A percentile compares a stretch with the other conserved stretches of the same genome.
Evolutionary conservation across 129 eudicot genomes (phyloP).

Genomic region (Ambrosia trifida): DNA sequence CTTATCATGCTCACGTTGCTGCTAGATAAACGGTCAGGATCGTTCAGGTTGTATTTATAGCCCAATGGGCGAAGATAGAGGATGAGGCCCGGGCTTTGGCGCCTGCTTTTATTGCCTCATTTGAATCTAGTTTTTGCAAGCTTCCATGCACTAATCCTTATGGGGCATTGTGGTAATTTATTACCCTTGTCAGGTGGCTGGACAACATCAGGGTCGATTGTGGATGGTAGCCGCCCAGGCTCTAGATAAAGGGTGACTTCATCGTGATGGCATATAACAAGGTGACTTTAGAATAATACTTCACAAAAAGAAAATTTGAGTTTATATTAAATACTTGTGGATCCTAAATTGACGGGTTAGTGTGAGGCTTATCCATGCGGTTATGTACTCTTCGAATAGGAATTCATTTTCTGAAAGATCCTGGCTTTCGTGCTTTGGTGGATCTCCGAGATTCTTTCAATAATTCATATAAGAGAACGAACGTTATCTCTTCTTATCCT

Average conservation of each 20-base stretch:
- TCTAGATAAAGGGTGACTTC: slow-evolving; percentile 90
- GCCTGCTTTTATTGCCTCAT: slow-evolving; percentile 73
- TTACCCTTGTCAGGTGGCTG: slow-evolving; percentile 40
- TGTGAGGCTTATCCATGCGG: too few species aligned
- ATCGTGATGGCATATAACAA: slow-evolving; percentile 50
- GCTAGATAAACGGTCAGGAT: slow-evolving; percentile 60
- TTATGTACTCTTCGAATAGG: too few species aligned
- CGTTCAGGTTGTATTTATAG: slow-evolving; percentile 37
- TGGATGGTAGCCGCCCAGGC: slow-evolving; percentile 83
- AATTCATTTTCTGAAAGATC: slow-evolving; percentile 21
- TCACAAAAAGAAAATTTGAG: not conserved
- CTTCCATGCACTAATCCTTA: slow-evolving; percentile 83
- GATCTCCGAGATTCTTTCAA: too few species aligned
- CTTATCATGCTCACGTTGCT: slow-evolving; percentile 66
- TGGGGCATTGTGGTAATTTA: slow-evolving; percentile 52
- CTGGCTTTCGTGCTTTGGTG: too few species aligned
- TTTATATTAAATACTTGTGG: slow-evolving; percentile 55
- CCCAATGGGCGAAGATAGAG: slow-evolving; percentile 74
- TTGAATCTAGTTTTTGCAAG: slow-evolving; percentile 86
- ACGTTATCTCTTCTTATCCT: too few species aligned
- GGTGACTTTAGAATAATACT: not conserved
- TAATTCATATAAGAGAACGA: too few species aligned
- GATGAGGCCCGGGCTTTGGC: slow-evolving; percentile 93
- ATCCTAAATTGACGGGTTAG: too few species aligned
- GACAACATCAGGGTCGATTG: too few species aligned